Evolutionary conservation across 768 basidiomycete species (phyloP).

Genomic region (Tylopilus subfusipes): DNA sequence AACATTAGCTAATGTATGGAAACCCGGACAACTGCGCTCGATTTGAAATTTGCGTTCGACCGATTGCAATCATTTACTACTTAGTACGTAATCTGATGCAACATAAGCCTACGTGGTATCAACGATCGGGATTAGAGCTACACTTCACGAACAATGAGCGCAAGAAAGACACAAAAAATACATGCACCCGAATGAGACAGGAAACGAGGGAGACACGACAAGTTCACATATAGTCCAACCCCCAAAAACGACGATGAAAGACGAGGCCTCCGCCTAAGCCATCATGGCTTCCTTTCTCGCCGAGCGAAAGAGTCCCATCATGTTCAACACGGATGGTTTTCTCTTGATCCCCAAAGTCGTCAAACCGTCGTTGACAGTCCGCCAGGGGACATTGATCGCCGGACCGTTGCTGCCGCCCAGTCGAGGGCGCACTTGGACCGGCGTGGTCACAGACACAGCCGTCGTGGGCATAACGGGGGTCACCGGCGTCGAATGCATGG

Average conservation of each 20-base stretch:
- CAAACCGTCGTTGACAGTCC: slow-evolving; percentile 5
- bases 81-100: too few relatives aligned
- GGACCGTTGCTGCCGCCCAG: neutral
- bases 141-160: neutral
- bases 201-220: neutral
- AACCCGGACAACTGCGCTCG: too few relatives aligned
- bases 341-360: slow-evolving; percentile 16
- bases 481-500: slow-evolving; percentile 9
- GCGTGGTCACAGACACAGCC: neutral
- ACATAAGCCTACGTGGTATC: neutral
- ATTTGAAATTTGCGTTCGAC: too few relatives aligned
- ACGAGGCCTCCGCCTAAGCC: neutral
- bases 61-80: too few relatives aligned
- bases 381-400: slow-evolving; percentile 6
- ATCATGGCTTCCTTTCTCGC: slow-evolving; percentile 17
- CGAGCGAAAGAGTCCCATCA: slow-evolving; percentile 33
- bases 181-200: neutral
- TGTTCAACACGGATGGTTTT: slow-evolving; percentile 23
- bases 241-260: neutral
- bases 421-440: neutral
- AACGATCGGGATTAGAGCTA: neutral
- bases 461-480: slow-evolving; percentile 1
- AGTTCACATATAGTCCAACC: neutral
- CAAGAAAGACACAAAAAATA: neutral
- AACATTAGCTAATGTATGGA: too few relatives aligned